phyloP scores from a whole-genome alignment of 2,329 filamentous ascomycete genomes.

The Colletotrichum scovillei region DNA sequence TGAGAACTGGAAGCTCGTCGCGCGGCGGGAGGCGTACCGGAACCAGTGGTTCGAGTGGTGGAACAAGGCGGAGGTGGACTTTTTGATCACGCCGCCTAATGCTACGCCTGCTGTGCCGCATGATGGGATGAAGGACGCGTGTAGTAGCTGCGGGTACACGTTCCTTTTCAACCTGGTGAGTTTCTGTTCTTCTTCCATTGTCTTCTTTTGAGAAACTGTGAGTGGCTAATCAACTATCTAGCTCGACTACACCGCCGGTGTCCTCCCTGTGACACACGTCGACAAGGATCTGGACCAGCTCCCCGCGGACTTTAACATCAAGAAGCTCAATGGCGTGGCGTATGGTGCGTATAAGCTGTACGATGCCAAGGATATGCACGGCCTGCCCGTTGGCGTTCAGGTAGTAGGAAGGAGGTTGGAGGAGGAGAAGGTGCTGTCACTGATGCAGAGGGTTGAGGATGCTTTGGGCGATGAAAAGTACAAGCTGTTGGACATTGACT shows the following conservation, averaged over 20 bases:
- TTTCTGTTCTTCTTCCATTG: conserved; percentile 33
- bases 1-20: conserved; percentile 86
- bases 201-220: conserved; percentile 15
- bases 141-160: conserved; percentile 90
- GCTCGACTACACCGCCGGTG: conserved; percentile 87
- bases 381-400: conserved; percentile 87
- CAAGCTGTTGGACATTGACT: conserved; percentile 60
- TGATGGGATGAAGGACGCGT: conserved; percentile 85
- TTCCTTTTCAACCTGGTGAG: conserved; percentile 90
- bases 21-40: conserved; percentile 81
- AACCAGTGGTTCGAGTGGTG: conserved; percentile 87
- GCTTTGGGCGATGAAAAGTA: conserved; percentile 72
- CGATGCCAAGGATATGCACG: conserved; percentile 84
- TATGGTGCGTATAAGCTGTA: conserved; percentile 88
- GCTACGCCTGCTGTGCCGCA: conserved; percentile 91
- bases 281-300: conserved; percentile 76
- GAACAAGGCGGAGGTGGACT: conserved; percentile 78
- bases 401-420: conserved; percentile 82
- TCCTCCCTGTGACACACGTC: conserved; percentile 88
- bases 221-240: conserved; percentile 44
- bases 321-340: conserved; percentile 81
- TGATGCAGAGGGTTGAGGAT: conserved; percentile 83
- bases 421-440: conserved; percentile 87
- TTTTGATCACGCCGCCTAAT: conserved; percentile 86
- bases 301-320: conserved; percentile 68